Evolutionary conservation across 1,284 basidiomycete genomes (phyloP).

Genomic region (Trametes pubescens): DNA sequence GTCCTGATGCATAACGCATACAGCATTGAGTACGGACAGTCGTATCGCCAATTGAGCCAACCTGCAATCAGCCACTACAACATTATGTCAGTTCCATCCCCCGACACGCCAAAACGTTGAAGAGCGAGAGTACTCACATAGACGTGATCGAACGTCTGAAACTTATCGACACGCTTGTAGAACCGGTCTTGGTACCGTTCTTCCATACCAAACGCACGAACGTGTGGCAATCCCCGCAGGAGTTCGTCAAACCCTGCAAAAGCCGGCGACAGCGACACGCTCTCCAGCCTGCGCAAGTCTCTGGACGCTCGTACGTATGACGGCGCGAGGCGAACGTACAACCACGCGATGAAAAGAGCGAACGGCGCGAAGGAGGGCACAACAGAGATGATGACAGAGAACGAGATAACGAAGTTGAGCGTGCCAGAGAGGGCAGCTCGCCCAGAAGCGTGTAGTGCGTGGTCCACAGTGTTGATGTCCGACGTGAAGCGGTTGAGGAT

Average conservation of each 20-base stretch:
- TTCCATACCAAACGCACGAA: conserved; percentile 87
- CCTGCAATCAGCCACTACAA: conserved; percentile 69
- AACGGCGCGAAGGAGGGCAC: conserved; percentile 77
- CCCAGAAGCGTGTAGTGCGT: conserved; percentile 65
- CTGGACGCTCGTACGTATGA: conserved; percentile 74
- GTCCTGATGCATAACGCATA: too few relatives aligned
- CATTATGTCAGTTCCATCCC: conserved; percentile 4
- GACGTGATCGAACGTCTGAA: conserved; percentile 75
- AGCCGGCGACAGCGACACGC: conserved; percentile 70
- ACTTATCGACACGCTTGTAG: conserved; percentile 80
- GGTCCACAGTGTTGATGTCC: conserved; percentile 81
- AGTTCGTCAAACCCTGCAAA: conserved; percentile 84
- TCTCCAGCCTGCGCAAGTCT: conserved; percentile 78
- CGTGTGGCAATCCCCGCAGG: conserved; percentile 77
- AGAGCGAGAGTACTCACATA: conserved; percentile 56
- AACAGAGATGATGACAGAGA: conserved; percentile 67
- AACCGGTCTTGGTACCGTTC: conserved; percentile 76
- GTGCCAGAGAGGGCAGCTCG: conserved; percentile 62
- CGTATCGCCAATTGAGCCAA: conserved; percentile 79
- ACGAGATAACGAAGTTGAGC: conserved; percentile 72
- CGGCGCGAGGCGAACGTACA: conserved; percentile 77
- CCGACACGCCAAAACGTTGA: not conserved
- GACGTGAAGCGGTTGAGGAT: conserved; percentile 84
- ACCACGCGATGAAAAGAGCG: conserved; percentile 72
- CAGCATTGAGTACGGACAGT: conserved; percentile 53